These are phyloP conservation scores for Prunus kanzakura DNA, from an alignment of 306 rosid species.

Conservation along the genomic window DNA sequence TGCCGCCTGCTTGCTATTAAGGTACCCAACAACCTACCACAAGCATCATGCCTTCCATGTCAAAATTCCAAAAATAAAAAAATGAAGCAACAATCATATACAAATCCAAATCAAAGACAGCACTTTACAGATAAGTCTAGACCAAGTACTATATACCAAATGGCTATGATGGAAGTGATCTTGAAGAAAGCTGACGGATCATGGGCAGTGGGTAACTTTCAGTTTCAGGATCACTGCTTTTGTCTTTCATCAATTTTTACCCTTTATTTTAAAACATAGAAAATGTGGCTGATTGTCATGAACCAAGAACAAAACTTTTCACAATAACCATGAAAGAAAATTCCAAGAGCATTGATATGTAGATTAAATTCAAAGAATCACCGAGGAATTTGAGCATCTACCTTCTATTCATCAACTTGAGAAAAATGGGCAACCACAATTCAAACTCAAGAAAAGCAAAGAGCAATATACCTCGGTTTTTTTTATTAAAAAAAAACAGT, in stretches of 20 bases:
- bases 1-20: slow-evolving; percentile 10
- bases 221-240: neutral
- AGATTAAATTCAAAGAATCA: neutral
- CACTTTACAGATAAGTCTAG: too few relatives aligned
- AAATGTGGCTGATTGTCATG: neutral
- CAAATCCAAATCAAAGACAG: neutral
- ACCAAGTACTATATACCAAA: neutral
- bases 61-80: neutral
- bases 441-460: too few relatives aligned
- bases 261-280: neutral
- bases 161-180: neutral
- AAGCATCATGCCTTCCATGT: neutral
- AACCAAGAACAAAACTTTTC: slow-evolving; percentile 2
- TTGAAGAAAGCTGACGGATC: neutral
- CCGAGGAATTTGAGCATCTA: neutral
- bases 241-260: neutral
- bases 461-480: too few relatives aligned
- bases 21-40: neutral
- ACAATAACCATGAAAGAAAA: neutral
- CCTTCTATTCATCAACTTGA: too few relatives aligned
- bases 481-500: too few relatives aligned
- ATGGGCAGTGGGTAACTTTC: neutral
- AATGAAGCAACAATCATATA: neutral
- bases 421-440: too few relatives aligned
- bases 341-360: neutral